Percentiles rank a stretch among this genome's conserved stretches.
Evolutionary conservation across 73 alveolate species (phyloP).

Genomic region (Tetrahymena elliotti): DNA sequence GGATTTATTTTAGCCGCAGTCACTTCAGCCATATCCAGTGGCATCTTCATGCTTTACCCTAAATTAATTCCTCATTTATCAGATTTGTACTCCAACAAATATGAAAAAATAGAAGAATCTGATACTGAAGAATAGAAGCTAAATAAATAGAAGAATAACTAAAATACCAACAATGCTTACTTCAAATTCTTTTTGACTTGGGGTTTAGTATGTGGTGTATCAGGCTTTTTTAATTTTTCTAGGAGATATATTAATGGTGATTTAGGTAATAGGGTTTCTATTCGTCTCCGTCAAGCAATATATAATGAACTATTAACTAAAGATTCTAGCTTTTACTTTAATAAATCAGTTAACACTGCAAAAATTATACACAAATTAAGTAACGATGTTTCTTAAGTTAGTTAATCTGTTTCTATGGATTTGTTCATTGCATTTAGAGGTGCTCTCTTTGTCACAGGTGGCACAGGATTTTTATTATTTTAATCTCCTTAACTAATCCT

Average conservation of each 20-base stretch:
- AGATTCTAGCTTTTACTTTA: neutral
- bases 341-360: neutral
- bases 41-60: constrained; percentile 6
- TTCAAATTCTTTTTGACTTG: constrained; percentile 4
- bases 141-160: neutral
- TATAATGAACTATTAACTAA: constrained; percentile 13
- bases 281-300: constrained; percentile 22
- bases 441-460: neutral
- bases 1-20: neutral
- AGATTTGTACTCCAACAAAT: neutral
- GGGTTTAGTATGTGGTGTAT: neutral
- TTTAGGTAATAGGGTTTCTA: constrained; percentile 26
- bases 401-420: constrained; percentile 13
- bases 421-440: constrained; percentile 18
- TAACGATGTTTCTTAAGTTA: constrained; percentile 20
- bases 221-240: neutral
- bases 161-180: neutral
- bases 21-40: neutral
- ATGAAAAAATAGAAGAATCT: constrained; percentile 5
- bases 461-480: constrained; percentile 21
- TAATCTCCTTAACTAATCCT: constrained; percentile 7
- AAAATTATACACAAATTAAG: constrained; percentile 20
- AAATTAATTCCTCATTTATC: constrained; percentile 1
- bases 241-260: constrained; percentile 25
- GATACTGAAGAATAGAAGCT: neutral